Evolutionary conservation across 2,329 filamentous ascomycete species (phyloP), one percentile per base, ranked within the genome.

Genomic region (Cordyceps fumosorosea): DNA sequence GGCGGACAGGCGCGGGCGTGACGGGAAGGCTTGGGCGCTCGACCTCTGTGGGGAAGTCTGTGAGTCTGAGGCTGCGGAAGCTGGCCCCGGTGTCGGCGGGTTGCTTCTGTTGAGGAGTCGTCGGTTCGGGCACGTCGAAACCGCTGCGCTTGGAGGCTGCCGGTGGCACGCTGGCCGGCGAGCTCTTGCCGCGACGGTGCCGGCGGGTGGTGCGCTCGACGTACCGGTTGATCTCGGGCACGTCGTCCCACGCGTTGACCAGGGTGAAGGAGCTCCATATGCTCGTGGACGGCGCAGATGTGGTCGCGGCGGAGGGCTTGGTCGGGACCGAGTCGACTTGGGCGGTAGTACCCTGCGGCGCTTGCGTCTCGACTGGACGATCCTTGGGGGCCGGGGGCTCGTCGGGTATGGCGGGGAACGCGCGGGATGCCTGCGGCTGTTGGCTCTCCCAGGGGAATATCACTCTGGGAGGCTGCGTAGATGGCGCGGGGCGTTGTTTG

Each of bases 361-460:
- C 64, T 29, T 67, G 40, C 44, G 52, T 44, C 11, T 55, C 3
- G 6, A 18, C 44, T 20, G 26, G 16, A 11, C 37, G 29, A 5
- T 69, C 71, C 29, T 29, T 29, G 55, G 42, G 45, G 63, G 66
- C 61, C 48, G 64, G 62, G 48, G 63, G 58, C 42, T 67, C 60
- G 32, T 26, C n/a, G 37, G 60, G 64, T 29, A 65, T 64, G 26
- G 56, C 50, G 29, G 62, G 66, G 69, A 93, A 95, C 14, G 87
- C 81, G 66, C 90, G 84, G 14, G 84, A 78, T 5, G 86, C 77
- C 68, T 80, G 84, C 14, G 88, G 81, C 64, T 84, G 84, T 63
- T 87, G 78, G 48, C 75, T 76, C 74, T 99, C 95, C 95, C 95
- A 99, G 0, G 95, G 95, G 73, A 99, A 99, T 55, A 98, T 87